These are phyloP conservation scores for Erythrobasidium hasegawianum DNA, from an alignment of 1,284 basidiomycete genomes.

Conservation along the genomic window DNA sequence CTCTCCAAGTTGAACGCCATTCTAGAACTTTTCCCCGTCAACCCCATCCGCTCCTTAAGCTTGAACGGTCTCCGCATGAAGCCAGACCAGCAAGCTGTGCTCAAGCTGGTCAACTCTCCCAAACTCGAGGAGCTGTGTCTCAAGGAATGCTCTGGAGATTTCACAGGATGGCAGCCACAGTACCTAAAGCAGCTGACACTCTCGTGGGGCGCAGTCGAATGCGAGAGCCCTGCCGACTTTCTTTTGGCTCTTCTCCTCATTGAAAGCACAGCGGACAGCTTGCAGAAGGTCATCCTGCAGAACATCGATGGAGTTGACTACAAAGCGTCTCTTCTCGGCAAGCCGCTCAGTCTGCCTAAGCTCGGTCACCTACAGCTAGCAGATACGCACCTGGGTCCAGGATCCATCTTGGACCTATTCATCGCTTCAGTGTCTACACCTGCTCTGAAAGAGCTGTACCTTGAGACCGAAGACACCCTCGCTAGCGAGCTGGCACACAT, in stretches of 20 bases:
- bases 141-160: slow-evolving; percentile 2
- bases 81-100: neutral
- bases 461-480: slow-evolving; percentile 16
- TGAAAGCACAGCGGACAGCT: neutral
- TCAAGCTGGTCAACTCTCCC: neutral
- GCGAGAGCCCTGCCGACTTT: neutral
- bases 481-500: neutral
- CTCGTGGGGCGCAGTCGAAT: neutral
- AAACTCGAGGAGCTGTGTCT: slow-evolving; percentile 1
- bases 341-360: slow-evolving; percentile 1
- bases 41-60: neutral
- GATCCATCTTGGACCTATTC: slow-evolving; percentile 1
- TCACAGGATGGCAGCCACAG: neutral
- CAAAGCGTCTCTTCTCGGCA: neutral
- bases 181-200: neutral
- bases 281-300: slow-evolving; percentile 1
- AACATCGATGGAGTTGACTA: neutral
- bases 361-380: neutral
- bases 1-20: neutral
- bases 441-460: neutral
- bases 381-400: neutral
- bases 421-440: neutral
- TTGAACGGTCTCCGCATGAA: neutral
- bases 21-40: neutral
- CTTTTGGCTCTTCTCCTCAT: neutral